Conservation (phyloP, 2,329 filamentous ascomycete species). For the Cercospora sp. region DNA sequence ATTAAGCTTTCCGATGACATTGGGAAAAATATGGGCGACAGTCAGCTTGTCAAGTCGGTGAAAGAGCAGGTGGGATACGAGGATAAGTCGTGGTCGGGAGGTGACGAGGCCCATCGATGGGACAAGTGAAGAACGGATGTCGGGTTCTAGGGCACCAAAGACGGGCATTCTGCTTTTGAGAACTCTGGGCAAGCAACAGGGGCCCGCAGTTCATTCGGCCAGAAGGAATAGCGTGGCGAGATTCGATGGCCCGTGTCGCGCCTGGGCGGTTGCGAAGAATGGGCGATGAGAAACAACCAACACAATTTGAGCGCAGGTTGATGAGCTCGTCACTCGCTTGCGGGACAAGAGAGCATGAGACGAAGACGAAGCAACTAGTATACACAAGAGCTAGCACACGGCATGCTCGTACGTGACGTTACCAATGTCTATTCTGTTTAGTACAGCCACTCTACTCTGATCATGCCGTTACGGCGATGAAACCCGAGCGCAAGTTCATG, state of each 20-base stretch:
- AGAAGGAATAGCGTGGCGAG: no score
- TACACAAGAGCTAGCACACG: background rate
- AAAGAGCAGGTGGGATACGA: slow-evolving; percentile 84
- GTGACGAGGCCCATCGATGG: slow-evolving; percentile 83
- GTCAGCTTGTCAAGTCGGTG: slow-evolving; percentile 73
- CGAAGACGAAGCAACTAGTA: background rate
- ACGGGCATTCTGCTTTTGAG: background rate
- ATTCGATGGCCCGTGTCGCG: no score
- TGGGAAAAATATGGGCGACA: slow-evolving; percentile 91
- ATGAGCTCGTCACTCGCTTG: background rate
- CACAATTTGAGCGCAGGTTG: background rate
- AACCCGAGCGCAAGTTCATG: no score
- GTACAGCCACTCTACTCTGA: background rate
- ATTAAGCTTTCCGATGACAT: slow-evolving; percentile 89
- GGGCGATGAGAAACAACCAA: background rate
- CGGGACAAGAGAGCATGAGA: background rate
- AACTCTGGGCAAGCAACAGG: background rate
- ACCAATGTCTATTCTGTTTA: background rate
- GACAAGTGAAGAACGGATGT: slow-evolving; percentile 45
- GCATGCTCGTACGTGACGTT: background rate
- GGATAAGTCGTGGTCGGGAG: slow-evolving; percentile 78
- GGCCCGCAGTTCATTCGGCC: no score
- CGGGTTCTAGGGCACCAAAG: background rate
- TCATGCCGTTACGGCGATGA: background rate
- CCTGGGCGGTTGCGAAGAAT: no score